Conservation (phyloP, 768 basidiomycete species). For the Hortiboletus campestris region DNA sequence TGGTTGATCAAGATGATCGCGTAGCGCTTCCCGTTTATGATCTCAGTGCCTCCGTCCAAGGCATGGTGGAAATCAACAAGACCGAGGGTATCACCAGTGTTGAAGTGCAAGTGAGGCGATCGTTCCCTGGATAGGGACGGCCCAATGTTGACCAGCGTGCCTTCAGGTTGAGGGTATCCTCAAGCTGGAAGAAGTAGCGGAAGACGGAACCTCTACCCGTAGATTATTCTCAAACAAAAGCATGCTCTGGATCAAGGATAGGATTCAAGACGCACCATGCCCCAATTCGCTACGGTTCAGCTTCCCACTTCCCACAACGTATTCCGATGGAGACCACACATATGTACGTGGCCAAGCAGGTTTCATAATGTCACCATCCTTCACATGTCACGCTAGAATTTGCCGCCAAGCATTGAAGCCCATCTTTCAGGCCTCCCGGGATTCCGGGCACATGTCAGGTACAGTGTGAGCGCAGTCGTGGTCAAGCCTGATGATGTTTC, state of each 20-base stretch:
- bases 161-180: slow-evolving; percentile 61
- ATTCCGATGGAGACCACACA: slow-evolving; percentile 50
- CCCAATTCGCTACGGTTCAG: slow-evolving; percentile 54
- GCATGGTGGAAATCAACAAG: slow-evolving; percentile 54
- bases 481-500: slow-evolving; percentile 44
- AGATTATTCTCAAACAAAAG: slow-evolving; percentile 51
- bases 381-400: slow-evolving; percentile 40
- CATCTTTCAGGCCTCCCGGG: slow-evolving; percentile 72
- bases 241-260: slow-evolving; percentile 58
- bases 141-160: not conserved
- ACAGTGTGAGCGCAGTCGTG: slow-evolving; percentile 53
- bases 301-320: slow-evolving; percentile 56
- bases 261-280: slow-evolving; percentile 40
- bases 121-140: not conserved
- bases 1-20: slow-evolving; percentile 53
- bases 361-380: not conserved
- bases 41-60: slow-evolving; percentile 48
- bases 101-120: slow-evolving; percentile 55
- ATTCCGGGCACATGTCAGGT: slow-evolving; percentile 64
- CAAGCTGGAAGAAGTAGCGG: slow-evolving; percentile 59
- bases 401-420: slow-evolving; percentile 70
- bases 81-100: slow-evolving; percentile 55
- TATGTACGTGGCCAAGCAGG: slow-evolving; percentile 47
- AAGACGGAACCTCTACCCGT: slow-evolving; percentile 55
- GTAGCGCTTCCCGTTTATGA: slow-evolving; percentile 58